Evolutionary conservation across 2,329 filamentous ascomycete species (phyloP).

Genomic region (Neopestalotiopsis sp.): DNA sequence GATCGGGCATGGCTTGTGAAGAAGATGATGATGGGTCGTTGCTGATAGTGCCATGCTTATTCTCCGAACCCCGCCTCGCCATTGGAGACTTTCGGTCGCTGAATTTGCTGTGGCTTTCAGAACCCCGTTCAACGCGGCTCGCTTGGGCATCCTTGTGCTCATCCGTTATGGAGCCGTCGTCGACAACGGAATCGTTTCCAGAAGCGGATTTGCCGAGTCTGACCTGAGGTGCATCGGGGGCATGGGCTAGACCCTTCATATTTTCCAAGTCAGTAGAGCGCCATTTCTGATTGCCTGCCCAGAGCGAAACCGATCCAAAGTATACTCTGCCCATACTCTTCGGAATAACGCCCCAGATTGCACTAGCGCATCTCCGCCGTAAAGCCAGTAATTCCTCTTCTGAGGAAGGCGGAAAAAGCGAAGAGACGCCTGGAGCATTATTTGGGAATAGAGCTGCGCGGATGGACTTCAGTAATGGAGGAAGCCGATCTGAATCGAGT

Average conservation of each 20-base stretch:
- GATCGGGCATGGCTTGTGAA: conserved; percentile 25
- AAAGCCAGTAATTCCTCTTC: conserved; percentile 65
- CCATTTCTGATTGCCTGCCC: conserved; percentile 33
- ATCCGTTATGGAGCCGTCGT: background rate
- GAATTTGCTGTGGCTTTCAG: background rate
- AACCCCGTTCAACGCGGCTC: conserved; percentile 2
- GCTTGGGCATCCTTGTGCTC: conserved; percentile 1
- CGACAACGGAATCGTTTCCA: conserved; percentile 20
- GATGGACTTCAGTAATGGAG: conserved; percentile 70
- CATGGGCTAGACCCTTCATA: conserved; percentile 14
- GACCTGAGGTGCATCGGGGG: conserved; percentile 32
- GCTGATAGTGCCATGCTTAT: conserved; percentile 1
- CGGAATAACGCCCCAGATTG: conserved; percentile 56
- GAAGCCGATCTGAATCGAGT: conserved; percentile 67
- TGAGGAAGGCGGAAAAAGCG: conserved; percentile 63
- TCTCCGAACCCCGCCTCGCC: background rate
- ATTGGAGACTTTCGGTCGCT: background rate
- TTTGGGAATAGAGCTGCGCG: conserved; percentile 86
- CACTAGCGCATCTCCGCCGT: conserved; percentile 69
- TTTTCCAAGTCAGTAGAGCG: background rate
- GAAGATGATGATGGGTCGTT: background rate
- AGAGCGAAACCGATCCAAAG: conserved; percentile 47
- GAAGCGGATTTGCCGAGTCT: conserved; percentile 18
- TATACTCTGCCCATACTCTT: conserved; percentile 53
- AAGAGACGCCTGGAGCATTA: conserved; percentile 73